Base-by-base conservation (phyloP, 1,284 basidiomycete species). In the Pseudozyma flocculosa region DNA sequence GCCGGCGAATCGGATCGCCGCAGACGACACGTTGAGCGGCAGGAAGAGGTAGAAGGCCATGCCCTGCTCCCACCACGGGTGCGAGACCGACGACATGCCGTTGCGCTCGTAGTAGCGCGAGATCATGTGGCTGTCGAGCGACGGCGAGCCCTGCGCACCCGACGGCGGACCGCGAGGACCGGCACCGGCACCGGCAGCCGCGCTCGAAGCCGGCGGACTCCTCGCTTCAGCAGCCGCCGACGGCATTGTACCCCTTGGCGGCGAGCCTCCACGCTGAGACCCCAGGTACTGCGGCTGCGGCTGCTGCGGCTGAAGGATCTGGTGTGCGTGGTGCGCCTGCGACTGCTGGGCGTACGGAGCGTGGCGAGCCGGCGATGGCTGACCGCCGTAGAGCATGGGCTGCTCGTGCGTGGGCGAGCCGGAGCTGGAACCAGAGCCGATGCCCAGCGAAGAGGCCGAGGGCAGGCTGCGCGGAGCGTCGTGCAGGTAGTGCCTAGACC, bases 1-100 rank as follows among this genome's bases (percentile, higher is more conserved):
- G 21, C 66, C 62, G 0, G 66, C 66, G 36, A 61, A 65, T 9
- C 58, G 51, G 21, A 65, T 48, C 11, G 61, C 61, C 10, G 61
- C 61, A 23, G 50, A 53, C 0, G 66, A 64, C 2, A 62, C 54
- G 50, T 68, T 68, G 44, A 68, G 48, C 11, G 66, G 62, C 2
- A 68, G 50, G 30, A 68, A 68, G 34, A 68, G 61, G 41, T 68
- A 68, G 52, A 64, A 68, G 1, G 58, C 56, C 37, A 55, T 22
- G 0, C 66, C 66, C 19, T 57, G 51, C 38, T 68, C 58, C 59
- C 59, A 68, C 61, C 61, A 68, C 8, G 61, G 51, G 22, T 61
- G 21, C 1, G 51, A 55, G 37, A 61, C 45, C 21, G 48, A 58
- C 5, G 11, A 13, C 45, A 21, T 8, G 37, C 37, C 37, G 19